Evolutionary conservation across 495 filamentous ascomycete species (phyloP), one percentile per base, ranked within the genome.

Genomic region (Penicillium subrubescens): DNA sequence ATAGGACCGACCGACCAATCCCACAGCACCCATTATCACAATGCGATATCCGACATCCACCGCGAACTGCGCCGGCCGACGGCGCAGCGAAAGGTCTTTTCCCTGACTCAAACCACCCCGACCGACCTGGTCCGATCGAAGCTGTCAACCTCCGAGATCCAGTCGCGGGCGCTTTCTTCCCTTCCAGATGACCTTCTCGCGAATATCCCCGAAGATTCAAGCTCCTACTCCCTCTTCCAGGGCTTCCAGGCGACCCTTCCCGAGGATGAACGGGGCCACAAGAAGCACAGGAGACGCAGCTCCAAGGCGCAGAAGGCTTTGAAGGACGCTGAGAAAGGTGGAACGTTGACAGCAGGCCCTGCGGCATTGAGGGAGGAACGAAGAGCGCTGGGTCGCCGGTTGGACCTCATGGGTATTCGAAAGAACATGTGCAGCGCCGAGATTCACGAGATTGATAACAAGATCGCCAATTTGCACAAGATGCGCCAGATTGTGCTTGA

Each of bases 391-490:
- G 88, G 86, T 73, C 92, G 93, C 69, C 86, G 92, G 52, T 75
- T 99, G 57, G 94, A 98, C 70, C 92, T 96, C 89, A 89, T 97
- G 79, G 82, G 89, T 12, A 85, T 99, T 44, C 87, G 96, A 59
- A 99, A 98, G 75, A 97, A 97, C 66, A 97, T 99, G 95, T 93
- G 93, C 72, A 94, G 92, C 69, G 87, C 91, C 61, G 95, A 99
- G 75, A 98, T 99, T 53, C 88, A 87, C 46, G 95, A 99, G 73
- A 96, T 99, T 56, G 95, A 99, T 73, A 93, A 89, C 77, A 99
- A 98, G 77, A 92, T 99, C 43, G 85, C 93, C 35, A 99, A 98
- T 74, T 80, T 98, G 58, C 90, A 93, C 67, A 91, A 87, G 59
- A 98, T 97, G 92, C 90, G 95, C 67, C 90, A 90, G 76, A 97